A percentile compares a stretch with the other conserved stretches of the same genome.
Conservation (phyloP, 2,329 filamentous ascomycete genomes). For the Cercospora sp. region DNA sequence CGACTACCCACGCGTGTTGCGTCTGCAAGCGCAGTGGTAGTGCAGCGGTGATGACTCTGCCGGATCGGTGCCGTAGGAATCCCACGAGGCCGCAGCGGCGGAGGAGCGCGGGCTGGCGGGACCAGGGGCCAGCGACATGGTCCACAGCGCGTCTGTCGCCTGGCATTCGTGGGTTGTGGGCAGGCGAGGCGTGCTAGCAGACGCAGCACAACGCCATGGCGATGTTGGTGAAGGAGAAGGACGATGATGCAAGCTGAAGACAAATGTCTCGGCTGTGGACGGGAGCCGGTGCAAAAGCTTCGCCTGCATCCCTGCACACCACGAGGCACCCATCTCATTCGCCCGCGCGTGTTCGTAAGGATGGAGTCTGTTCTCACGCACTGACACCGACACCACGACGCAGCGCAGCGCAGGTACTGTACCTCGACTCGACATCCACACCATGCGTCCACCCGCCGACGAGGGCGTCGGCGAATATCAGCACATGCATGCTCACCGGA, state of each 20-base stretch:
- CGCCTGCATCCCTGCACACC: neutral
- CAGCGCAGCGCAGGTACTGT: neutral
- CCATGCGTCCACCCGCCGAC: neutral
- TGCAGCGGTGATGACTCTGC: slow-evolving; percentile 14
- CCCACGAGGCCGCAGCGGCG: neutral
- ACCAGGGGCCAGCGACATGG: neutral
- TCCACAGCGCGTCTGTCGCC: neutral
- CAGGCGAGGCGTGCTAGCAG: slow-evolving; percentile 3
- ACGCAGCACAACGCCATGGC: neutral
- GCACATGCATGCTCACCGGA: neutral
- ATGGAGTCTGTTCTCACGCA: neutral
- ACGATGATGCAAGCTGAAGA: slow-evolving; percentile 10
- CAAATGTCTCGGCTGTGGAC: neutral
- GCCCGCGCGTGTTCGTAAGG: neutral
- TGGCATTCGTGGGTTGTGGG: neutral
- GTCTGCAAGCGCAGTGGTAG: neutral
- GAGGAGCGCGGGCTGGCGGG: neutral
- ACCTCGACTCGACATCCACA: neutral
- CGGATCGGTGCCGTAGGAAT: slow-evolving; percentile 8
- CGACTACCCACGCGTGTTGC: neutral
- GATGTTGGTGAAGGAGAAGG: neutral
- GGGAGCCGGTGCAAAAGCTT: slow-evolving; percentile 7
- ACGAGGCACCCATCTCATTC: slow-evolving; percentile 1
- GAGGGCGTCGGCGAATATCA: neutral
- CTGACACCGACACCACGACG: neutral